Base-by-base conservation (phyloP, 306 rosid genomes). In the Heteromeles arbutifolia region DNA sequence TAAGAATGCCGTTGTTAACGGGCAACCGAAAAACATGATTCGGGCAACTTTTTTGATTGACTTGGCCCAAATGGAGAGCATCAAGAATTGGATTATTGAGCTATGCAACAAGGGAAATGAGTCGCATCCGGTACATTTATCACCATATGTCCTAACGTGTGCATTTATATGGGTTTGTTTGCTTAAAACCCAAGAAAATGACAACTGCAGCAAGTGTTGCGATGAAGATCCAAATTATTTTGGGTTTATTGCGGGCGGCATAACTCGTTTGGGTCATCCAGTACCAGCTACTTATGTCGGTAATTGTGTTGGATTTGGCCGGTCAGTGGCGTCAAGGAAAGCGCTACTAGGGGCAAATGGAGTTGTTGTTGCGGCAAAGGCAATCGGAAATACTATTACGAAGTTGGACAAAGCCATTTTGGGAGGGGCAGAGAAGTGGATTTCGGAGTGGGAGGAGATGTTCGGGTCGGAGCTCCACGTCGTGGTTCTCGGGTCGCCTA, bases 111-210 rank as follows among this genome's bases (percentile, higher is more conserved):
- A 72, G 14, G 53, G 54, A 73, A 82, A 78, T 24, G 59, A 32
- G 43, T 2, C 86, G 32, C 64, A 21, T 5, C 80, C 81, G 4
- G 44, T 81, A 45, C 80, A 83, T 74, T 70, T 85, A 14, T 85
- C 89, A 11, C 37, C 89, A 11, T 89, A 79, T 43, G 84, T 86
- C 11, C 75, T 89, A 32, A 34, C 83, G 2, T 80, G 90, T 78
- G 83, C 90, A 6, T 83, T 77, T 48, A 0, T 81, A 0, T 86
- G 93, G 93, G 81, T 89, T 65, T 83, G 89, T 74, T 69, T 85
- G 58, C 19, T 77, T 3, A 83, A 85, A 72, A 65, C 70, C 22
- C 82, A 86, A 68, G 69, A 54, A 39, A 39, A n/a, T 11, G 4
- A 31, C 9, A 18, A 18, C 43, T 12, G 21, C 26, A 41, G 17